Base-by-base conservation (phyloP, 192 early-diverging fungal genomes). In the Haplosporangium gracile region DNA sequence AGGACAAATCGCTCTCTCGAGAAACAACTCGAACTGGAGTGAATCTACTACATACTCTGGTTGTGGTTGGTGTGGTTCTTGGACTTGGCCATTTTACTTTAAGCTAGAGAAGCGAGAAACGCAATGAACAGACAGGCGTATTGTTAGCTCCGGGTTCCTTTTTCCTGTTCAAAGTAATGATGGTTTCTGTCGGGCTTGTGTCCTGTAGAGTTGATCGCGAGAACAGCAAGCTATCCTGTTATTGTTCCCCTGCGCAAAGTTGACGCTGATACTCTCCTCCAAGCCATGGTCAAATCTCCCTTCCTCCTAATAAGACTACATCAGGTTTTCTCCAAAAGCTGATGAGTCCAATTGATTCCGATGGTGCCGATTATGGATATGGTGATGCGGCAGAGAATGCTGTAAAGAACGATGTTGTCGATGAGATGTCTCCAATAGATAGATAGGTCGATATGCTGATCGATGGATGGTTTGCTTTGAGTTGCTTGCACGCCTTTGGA, bases 31-130 rank as follows among this genome's bases (percentile, higher is more conserved):
- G 9, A 13, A 65, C 60, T 11, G 60, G 11, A 65, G 26, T 32
- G 10, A 29, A 15, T 29, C 15, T 10, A 39, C 70, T 71, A 90
- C 91, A 91, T 94, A 95, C 95, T 98, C 93, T 99, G 98, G 96
- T 99, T 99, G 97, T 99, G 98, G 95, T 98, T 99, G 92, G 98
- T 99, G 95, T 99, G 98, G 95, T 99, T 99, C 97, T 97, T 97
- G 76, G 95, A 95, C 92, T 97, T 97, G 91, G 96, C 87, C 96
- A 96, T 96, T 90, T 75, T 88, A 79, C 79, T 81, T 85, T 77
- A 80, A 83, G 84, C 84, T 86, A 39, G 10, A 73, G 20, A 73
- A 57, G 63, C 38, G 36, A 63, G 76, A 49, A n/a, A 72, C 63
- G n/a, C 65, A 43, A 63, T 53, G 65, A 77, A 78, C 26, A 57